Evolutionary conservation across 1,139 yeast genomes (phyloP).

Genomic region (Zhuliangozyma parablackwelliae): DNA sequence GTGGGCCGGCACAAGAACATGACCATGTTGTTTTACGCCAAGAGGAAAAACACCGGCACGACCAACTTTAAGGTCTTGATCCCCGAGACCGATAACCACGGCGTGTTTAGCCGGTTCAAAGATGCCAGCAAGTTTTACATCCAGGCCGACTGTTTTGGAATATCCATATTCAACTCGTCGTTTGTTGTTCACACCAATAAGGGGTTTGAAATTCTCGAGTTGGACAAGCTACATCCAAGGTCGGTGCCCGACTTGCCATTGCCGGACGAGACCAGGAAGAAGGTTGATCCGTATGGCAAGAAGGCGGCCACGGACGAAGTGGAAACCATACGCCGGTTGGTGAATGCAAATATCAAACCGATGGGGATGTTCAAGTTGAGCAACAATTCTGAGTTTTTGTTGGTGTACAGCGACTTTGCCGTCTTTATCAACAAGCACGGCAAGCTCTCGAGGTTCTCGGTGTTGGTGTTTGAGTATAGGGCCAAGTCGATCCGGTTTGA

Average conservation of each 20-base stretch:
- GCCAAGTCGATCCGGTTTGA: slow-evolving; percentile 54
- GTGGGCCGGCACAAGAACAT: slow-evolving; percentile 61
- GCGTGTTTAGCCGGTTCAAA: slow-evolving; percentile 48
- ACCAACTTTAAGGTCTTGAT: slow-evolving; percentile 51
- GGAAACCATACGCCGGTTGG: slow-evolving; percentile 30
- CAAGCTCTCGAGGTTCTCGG: slow-evolving; percentile 50
- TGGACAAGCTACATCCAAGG: slow-evolving; percentile 54
- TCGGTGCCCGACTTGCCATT: slow-evolving; percentile 41
- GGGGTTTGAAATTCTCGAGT: slow-evolving; percentile 65
- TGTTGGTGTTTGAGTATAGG: slow-evolving; percentile 59
- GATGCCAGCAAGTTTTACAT: slow-evolving; percentile 45
- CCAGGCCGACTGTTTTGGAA: slow-evolving; percentile 51
- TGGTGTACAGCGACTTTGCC: slow-evolving; percentile 73
- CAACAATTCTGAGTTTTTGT: slow-evolving; percentile 49
- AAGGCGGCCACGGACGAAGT: slow-evolving; percentile 20
- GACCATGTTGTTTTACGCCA: slow-evolving; percentile 52
- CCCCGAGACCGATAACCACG: slow-evolving; percentile 47
- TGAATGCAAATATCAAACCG: slow-evolving; percentile 45
- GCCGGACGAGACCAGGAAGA: slow-evolving; percentile 11
- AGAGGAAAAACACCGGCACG: slow-evolving; percentile 42
- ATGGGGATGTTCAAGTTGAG: slow-evolving; percentile 59
- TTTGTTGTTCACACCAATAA: slow-evolving; percentile 64
- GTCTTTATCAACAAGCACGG: slow-evolving; percentile 68
- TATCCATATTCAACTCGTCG: slow-evolving; percentile 56
- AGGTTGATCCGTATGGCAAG: slow-evolving; percentile 27